Conservation (phyloP, 2,329 filamentous ascomycete genomes). For the Myriangium duriaei region DNA sequence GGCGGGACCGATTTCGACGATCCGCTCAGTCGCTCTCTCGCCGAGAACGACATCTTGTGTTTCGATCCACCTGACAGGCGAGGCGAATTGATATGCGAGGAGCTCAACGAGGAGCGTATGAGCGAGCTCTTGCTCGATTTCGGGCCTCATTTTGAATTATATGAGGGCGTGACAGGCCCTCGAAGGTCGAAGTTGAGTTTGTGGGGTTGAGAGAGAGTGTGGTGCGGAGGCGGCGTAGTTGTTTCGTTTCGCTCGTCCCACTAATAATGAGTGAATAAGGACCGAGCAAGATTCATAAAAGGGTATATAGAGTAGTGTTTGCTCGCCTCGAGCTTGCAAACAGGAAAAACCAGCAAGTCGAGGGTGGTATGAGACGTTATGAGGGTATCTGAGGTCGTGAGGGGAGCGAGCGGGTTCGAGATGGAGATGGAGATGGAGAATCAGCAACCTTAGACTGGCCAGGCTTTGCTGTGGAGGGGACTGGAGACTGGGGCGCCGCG, state of each 20-base stretch:
- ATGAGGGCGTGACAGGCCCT: too few relatives aligned
- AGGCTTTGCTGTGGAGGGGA: too few relatives aligned
- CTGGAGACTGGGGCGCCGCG: too few relatives aligned
- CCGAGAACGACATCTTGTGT: conserved; percentile 99
- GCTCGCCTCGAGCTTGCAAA: neutral
- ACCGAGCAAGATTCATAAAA: neutral
- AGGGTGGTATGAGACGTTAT: too few relatives aligned
- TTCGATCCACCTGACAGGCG: conserved; percentile 98
- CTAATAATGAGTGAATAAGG: neutral
- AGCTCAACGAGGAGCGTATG: conserved; percentile 98
- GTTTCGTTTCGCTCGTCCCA: neutral
- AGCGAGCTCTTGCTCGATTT: conserved; percentile 97
- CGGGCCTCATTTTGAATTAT: conserved; percentile 67
- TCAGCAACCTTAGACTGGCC: too few relatives aligned
- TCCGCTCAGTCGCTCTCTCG: conserved; percentile 89
- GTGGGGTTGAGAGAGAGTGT: too few relatives aligned
- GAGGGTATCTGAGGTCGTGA: too few relatives aligned
- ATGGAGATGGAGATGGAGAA: too few relatives aligned
- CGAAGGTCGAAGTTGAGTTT: too few relatives aligned
- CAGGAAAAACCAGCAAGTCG: too few relatives aligned
- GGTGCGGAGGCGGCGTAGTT: too few relatives aligned
- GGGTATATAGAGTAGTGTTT: neutral
- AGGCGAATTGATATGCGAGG: conserved; percentile 97
- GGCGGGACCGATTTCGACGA: conserved; percentile 93
- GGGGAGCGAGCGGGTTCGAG: too few relatives aligned